These are phyloP conservation scores for Cadophora gregata DNA, from an alignment of 2,329 filamentous ascomycete species.

Conservation along the genomic window DNA sequence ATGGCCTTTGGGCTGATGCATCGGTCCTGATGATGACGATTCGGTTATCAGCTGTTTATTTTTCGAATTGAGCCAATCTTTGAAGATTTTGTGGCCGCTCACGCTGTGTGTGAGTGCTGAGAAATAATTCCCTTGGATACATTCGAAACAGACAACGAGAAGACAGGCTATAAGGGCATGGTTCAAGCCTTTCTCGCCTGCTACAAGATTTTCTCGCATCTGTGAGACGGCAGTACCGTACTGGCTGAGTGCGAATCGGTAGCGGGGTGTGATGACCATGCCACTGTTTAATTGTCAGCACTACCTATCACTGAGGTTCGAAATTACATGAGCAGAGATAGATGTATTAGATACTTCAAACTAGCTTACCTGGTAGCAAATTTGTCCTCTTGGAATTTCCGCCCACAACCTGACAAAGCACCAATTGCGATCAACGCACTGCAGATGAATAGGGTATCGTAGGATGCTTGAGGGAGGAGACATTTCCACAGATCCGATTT, in stretches of 20 bases:
- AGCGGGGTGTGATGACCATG: conserved; percentile 10
- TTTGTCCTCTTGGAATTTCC: conserved; percentile 11
- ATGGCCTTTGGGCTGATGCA: neutral
- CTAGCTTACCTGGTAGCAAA: neutral
- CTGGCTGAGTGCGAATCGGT: conserved; percentile 19
- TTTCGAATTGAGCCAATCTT: conserved; percentile 30
- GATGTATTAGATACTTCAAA: neutral
- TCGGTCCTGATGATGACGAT: neutral
- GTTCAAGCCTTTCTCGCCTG: conserved; percentile 13
- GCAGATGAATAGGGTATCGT: conserved; percentile 15
- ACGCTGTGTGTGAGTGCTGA: conserved; percentile 22
- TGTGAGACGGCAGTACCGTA: conserved; percentile 6
- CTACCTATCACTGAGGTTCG: neutral
- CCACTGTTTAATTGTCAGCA: neutral
- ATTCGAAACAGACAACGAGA: conserved; percentile 28
- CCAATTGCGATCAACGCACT: conserved; percentile 24
- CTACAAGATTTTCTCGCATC: conserved; percentile 14
- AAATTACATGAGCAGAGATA: neutral
- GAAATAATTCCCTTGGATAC: conserved; percentile 23
- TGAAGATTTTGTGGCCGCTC: conserved; percentile 30
- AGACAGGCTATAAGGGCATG: conserved; percentile 26
- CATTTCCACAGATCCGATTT: conserved; percentile 13
- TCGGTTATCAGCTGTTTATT: neutral
- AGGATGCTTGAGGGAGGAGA: conserved; percentile 21
- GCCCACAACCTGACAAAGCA: conserved; percentile 19